phyloP scores from a whole-genome alignment of 495 filamentous ascomycete genomes.

The Xylona heveae region DNA sequence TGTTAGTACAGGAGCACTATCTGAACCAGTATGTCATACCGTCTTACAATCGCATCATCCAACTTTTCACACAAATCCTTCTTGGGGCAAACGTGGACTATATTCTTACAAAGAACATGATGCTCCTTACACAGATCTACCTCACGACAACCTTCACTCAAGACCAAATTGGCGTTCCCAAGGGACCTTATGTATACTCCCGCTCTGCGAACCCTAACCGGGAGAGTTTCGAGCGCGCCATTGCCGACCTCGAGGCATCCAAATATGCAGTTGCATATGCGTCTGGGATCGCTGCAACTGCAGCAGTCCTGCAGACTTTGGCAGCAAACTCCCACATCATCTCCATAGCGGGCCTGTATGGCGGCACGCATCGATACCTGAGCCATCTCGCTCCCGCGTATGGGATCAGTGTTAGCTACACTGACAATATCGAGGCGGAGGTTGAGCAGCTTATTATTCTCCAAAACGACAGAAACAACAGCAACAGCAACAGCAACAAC shows the following conservation, averaged over 20 bases:
- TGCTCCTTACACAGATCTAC: too few relatives aligned
- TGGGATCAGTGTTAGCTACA: conserved; percentile 85
- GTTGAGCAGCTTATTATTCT: conserved; percentile 63
- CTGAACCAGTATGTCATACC: conserved; percentile 42
- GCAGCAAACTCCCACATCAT: conserved; percentile 84
- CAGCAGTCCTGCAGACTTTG: conserved; percentile 78
- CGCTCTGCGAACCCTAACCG: conserved; percentile 85
- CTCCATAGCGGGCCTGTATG: conserved; percentile 92
- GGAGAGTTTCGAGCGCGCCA: conserved; percentile 75
- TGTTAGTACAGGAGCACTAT: conserved; percentile 79
- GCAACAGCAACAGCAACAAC: too few relatives aligned
- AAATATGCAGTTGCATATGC: conserved; percentile 87
- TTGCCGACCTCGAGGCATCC: conserved; percentile 81
- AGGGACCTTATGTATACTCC: conserved; percentile 77
- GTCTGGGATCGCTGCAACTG: conserved; percentile 85
- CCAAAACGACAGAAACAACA: too few relatives aligned
- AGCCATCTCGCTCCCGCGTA: conserved; percentile 92
- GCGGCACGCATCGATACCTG: conserved; percentile 95
- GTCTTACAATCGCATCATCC: not conserved
- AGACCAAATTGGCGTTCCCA: conserved; percentile 58
- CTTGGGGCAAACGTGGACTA: too few relatives aligned
- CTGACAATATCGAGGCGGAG: conserved; percentile 71
- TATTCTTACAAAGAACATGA: too few relatives aligned
- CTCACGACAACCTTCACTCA: conserved; percentile 90
- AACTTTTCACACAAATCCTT: too few relatives aligned